A percentile compares a stretch with the other conserved stretches of the same genome.
These are phyloP conservation scores for Cladosporium velox DNA, from an alignment of 2,329 filamentous ascomycete species.

Conservation along the genomic window DNA sequence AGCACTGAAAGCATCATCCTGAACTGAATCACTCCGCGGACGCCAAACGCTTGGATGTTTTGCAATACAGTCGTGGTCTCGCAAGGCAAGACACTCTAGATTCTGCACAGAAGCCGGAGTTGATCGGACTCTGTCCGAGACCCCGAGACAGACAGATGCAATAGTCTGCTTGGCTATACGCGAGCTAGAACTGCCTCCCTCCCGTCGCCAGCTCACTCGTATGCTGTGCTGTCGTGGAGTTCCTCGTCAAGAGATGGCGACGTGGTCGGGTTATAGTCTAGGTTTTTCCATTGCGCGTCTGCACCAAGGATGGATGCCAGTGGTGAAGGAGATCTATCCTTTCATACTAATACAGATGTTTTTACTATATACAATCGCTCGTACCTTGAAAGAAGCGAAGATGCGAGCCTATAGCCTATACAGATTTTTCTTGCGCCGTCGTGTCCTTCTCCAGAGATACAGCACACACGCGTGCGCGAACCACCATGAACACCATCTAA, in stretches of 20 bases:
- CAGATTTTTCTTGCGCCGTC: no score
- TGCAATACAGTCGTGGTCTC: neutral
- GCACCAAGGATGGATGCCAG: neutral
- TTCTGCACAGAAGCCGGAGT: neutral
- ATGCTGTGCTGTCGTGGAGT: neutral
- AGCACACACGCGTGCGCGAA: neutral
- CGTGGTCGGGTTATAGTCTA: neutral
- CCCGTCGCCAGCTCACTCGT: neutral
- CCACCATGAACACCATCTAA: neutral
- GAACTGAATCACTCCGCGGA: neutral
- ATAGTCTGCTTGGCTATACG: neutral
- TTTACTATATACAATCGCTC: neutral
- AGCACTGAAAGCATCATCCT: no score
- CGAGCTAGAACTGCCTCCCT: neutral
- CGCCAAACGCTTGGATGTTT: neutral
- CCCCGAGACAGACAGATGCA: neutral
- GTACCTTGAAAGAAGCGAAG: neutral
- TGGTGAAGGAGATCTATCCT: neutral
- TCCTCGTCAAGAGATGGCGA: neutral
- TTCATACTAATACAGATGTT: neutral
- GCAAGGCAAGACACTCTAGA: neutral
- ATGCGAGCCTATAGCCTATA: neutral
- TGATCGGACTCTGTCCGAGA: neutral
- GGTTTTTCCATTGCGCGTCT: neutral
- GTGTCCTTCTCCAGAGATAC: no score